Base-by-base conservation (phyloP, 2,329 filamentous ascomycete genomes). In the Colletotrichum neosansevieriae region DNA sequence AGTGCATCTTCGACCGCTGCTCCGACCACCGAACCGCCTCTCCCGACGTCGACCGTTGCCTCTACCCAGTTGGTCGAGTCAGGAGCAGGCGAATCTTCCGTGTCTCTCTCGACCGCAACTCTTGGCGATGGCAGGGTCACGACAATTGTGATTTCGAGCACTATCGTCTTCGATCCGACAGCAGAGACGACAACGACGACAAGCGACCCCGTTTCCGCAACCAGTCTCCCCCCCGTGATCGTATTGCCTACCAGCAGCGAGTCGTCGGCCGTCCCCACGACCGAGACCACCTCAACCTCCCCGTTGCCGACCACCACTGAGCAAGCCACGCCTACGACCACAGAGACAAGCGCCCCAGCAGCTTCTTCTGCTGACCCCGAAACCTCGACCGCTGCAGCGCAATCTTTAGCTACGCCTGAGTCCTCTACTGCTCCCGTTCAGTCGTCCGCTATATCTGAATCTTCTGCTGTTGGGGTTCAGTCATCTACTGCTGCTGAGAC, bases 81-180 rank as follows among this genome's bases (percentile, higher is more conserved):
- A 17, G 51, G 15, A n/a, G 24, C 56, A 13, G 21, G 36, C n/a
- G 47, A 34, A 19, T 60, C 58, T 29, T 58, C 69, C 29, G 63
- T 53, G 2, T 63, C 72, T 12, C 69, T 70, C n/a, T 61, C 70
- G n/a, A 59, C 70, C 34, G 50, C 70, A 42, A 70, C 70, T 12
- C 69, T 67, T 12, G 61, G 68, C 10, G 63, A 67, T 11, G 65
- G 69, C 13, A 67, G 70, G 5, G 72, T 73, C 40, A 77, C 76
- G 13, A 76, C 77, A 0, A 70, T 77, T 6, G 67, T 77, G 11
- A 69, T 75, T 40, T 70, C 72, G 15, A 76, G 74, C 71, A 74
- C 73, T 1, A 71, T 75, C 12, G 42, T 69, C 19, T 65, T 69
- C 21, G 66, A 69, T 24, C 65, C 68, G 29, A 59, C 61, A 13